phyloP scores from a whole-genome alignment of 768 basidiomycete species.

The Lactifluus piperatus region DNA sequence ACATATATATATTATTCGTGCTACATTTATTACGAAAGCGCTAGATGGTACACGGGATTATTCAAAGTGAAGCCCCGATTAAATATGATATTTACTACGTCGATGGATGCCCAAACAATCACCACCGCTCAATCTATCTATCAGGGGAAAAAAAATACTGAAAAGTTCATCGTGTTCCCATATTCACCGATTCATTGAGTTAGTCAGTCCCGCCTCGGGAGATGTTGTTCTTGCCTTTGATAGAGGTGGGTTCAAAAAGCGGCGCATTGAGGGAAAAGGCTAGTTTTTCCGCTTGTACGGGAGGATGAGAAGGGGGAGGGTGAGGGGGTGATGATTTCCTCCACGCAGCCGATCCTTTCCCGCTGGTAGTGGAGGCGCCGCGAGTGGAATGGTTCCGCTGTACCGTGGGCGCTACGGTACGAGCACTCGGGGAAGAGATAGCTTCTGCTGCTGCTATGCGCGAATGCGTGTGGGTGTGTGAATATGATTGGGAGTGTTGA shows the following conservation, averaged over 20 bases:
- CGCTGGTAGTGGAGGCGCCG: slow-evolving; percentile 12
- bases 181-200: no score
- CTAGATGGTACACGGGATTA: neutral
- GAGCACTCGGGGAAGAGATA: neutral
- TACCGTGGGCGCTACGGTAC: neutral
- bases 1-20: neutral
- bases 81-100: neutral
- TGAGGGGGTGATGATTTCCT: slow-evolving; percentile 16
- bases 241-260: slow-evolving; percentile 42
- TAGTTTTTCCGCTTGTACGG: slow-evolving; percentile 23
- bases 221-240: slow-evolving; percentile 9
- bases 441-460: neutral
- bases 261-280: slow-evolving; percentile 45
- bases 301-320: slow-evolving; percentile 10
- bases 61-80: neutral
- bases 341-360: slow-evolving; percentile 16
- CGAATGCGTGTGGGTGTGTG: no score
- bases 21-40: neutral
- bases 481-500: neutral
- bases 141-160: no score
- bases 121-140: neutral
- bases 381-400: neutral
- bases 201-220: neutral
- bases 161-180: no score
- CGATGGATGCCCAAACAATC: neutral